phyloP scores from a whole-genome alignment of 305 asterid genomes.

The Fraxinus angustifolia region DNA sequence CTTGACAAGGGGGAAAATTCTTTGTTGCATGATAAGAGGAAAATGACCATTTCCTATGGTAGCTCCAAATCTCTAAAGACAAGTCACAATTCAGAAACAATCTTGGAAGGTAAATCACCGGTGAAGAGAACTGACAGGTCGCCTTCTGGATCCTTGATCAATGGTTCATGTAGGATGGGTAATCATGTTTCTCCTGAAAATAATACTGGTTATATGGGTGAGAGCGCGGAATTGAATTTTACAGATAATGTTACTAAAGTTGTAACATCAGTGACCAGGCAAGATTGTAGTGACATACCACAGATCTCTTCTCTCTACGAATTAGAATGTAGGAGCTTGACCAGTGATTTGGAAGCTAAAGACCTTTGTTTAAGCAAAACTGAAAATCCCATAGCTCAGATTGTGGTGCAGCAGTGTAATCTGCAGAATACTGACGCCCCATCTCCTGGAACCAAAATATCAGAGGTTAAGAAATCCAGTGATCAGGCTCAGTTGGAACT shows the following conservation, averaged over 20 bases:
- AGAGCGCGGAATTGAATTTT: constrained; percentile 26
- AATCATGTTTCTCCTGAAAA: constrained; percentile 28
- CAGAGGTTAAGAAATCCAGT: constrained; percentile 24
- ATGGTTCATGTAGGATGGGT: constrained; percentile 18
- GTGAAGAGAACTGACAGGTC: constrained; percentile 11
- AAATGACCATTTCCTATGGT: constrained; percentile 28
- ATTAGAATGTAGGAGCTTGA: constrained; percentile 22
- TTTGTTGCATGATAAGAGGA: constrained; percentile 32
- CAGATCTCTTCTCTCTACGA: constrained; percentile 27
- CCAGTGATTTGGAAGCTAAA: constrained; percentile 18
- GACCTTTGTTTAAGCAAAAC: constrained; percentile 21
- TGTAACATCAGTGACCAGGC: constrained; percentile 22
- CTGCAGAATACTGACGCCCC: constrained; percentile 26
- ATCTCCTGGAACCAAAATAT: constrained; percentile 21
- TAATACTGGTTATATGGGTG: constrained; percentile 9
- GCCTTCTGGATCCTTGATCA: constrained; percentile 19
- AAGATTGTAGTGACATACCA: constrained; percentile 29
- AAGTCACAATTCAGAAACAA: constrained; percentile 25
- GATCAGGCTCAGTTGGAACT: constrained; percentile 27
- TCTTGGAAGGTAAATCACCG: constrained; percentile 25
- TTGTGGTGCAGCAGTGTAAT: constrained; percentile 26
- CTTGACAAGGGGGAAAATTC: constrained; percentile 29
- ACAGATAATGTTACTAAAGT: constrained; percentile 21
- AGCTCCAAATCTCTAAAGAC: constrained; percentile 37
- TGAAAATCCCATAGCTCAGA: constrained; percentile 24